A percentile compares a stretch with the other conserved stretches of the same genome.
phyloP scores from a whole-genome alignment of 805 yeast species.

The Candida maesae region DNA sequence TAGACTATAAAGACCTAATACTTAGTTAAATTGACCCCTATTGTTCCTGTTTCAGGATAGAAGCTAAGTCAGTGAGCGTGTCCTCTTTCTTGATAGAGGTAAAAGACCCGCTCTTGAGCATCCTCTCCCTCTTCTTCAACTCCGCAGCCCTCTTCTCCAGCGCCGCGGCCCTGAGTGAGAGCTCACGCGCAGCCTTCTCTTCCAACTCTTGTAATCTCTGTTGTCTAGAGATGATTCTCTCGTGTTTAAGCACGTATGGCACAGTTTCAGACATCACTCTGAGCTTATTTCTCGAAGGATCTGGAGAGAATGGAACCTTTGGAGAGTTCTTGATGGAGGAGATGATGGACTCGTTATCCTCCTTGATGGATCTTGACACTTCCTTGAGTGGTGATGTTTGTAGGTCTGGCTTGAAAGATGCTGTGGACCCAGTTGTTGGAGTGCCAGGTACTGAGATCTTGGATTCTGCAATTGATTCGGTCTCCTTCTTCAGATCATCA shows the following conservation, averaged over 20 bases:
- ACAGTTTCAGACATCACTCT: constrained; percentile 80
- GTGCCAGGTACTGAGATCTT: constrained; percentile 11
- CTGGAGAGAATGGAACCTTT: constrained; percentile 28
- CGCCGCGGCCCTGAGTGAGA: constrained; percentile 70
- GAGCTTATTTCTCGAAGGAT: constrained; percentile 54
- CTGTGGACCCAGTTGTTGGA: constrained; percentile 12
- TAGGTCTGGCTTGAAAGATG: constrained; percentile 19
- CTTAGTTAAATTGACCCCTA: background rate
- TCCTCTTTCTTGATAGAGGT: constrained; percentile 43
- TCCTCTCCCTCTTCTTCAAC: constrained; percentile 61
- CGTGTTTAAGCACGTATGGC: constrained; percentile 79
- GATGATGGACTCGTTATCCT: constrained; percentile 36
- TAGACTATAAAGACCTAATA: no score
- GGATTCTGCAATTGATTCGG: background rate
- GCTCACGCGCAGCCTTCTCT: constrained; percentile 69
- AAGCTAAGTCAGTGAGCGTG: constrained; percentile 51
- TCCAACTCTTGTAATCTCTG: constrained; percentile 77
- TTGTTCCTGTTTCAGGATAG: constrained; percentile 30
- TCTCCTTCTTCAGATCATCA: constrained; percentile 3
- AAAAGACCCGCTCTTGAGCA: constrained; percentile 34
- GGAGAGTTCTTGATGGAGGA: constrained; percentile 35
- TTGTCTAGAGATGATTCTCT: constrained; percentile 68
- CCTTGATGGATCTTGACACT: constrained; percentile 32
- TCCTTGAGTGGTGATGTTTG: constrained; percentile 37
- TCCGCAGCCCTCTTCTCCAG: constrained; percentile 66